Percentiles rank a stretch among this genome's conserved stretches.
Evolutionary conservation across 805 yeast species (phyloP).

Genomic region (Yamadazyma ubonensis): DNA sequence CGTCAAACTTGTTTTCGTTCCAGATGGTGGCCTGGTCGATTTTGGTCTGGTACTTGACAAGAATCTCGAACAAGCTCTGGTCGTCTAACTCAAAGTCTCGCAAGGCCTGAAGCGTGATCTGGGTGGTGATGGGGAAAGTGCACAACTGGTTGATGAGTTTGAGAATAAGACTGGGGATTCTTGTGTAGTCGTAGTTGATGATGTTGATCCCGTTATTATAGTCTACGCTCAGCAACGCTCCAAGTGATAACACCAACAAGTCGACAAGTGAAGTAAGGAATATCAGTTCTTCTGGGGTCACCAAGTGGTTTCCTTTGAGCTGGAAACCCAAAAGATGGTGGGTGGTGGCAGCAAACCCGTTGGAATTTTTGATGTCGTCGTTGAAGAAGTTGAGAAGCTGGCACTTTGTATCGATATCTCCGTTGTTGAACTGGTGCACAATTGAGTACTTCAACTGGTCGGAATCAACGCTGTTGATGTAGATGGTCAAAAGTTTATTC

Average conservation of each 20-base stretch:
- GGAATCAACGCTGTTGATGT: constrained; percentile 78
- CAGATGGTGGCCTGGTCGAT: constrained; percentile 56
- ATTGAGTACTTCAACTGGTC: constrained; percentile 69
- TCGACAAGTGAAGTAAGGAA: constrained; percentile 50
- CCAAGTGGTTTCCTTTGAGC: constrained; percentile 41
- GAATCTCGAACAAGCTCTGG: constrained; percentile 47
- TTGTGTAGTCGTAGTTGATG: constrained; percentile 54
- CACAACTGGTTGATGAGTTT: constrained; percentile 64
- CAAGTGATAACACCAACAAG: constrained; percentile 49
- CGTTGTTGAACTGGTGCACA: constrained; percentile 57
- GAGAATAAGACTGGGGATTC: constrained; percentile 56
- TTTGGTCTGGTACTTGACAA: constrained; percentile 54
- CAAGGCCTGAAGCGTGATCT: constrained; percentile 49
- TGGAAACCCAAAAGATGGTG: constrained; percentile 81
- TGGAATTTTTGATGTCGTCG: constrained; percentile 41
- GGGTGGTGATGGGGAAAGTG: constrained; percentile 54
- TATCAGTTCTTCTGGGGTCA: constrained; percentile 62
- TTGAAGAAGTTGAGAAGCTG: constrained; percentile 59
- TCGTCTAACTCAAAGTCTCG: constrained; percentile 34
- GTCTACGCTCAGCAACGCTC: constrained; percentile 38
- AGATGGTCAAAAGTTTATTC: constrained; percentile 65
- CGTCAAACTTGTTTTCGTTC: constrained; percentile 46
- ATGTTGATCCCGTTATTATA: constrained; percentile 30
- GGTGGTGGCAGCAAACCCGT: constrained; percentile 51
- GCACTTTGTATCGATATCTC: constrained; percentile 50